Evolutionary conservation across 805 yeast genomes (phyloP), one percentile per base, ranked within the genome.

Genomic region (Candida anglica): DNA sequence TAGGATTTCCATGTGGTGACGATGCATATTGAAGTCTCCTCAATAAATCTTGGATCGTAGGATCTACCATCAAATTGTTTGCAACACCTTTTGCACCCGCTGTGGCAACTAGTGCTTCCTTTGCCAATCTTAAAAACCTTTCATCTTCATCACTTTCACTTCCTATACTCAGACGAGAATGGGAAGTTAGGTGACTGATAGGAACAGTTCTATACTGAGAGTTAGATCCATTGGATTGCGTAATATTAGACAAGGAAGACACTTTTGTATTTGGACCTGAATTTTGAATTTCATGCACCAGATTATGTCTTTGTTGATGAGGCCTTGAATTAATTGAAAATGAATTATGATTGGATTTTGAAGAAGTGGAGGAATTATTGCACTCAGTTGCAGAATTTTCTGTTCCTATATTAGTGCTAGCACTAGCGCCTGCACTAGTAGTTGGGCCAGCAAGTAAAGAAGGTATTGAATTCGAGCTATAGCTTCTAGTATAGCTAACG

Each of bases 11-110:
- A 51, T 75, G 81, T 3, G 81, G 81, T 19, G 79, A 64, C 34
- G 66, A 56, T 5, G 76, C 75, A 44, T 79, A 79, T 46, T 79
- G 83, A 27, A 78, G 60, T 34, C 86, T 53, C 43, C 69, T 66
- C 33, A 79, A 55, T n/a, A 79, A 60, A 46, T 75, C 81, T 41
- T 72, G 57, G 17, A 79, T 75, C 0, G 85, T 77, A 4, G 86
- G 85, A 49, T 79, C 86, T 5, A 79, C 72, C 16, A 71, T 58
- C 33, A 43, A 44, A 16, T 51, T 33, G 15, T 24, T n/a, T 8
- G 33, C 36, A 17, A 43, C 40, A 16, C 39, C 24, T 14, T 59
- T 55, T 40, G 67, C 66, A 2, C 73, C 67, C 9, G 71, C 69
- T 0, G 77, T 71, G 17, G 77, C 76, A 9, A 72, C 77, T 13